These are phyloP conservation scores for Leishmania gerbilli DNA, from an alignment of 208 protist genomes.

Conservation along the genomic window DNA sequence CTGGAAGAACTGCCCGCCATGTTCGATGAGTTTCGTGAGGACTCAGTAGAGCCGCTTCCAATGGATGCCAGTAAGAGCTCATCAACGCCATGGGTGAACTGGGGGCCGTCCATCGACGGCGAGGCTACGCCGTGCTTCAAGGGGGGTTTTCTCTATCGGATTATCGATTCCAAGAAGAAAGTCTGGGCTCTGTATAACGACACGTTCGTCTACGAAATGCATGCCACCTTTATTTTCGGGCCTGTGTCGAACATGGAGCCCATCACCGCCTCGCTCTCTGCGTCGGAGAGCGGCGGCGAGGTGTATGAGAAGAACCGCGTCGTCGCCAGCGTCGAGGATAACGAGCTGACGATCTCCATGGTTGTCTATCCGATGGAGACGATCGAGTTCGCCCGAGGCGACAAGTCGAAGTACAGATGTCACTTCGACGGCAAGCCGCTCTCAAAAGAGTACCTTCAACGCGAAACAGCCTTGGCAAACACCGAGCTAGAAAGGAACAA, in stretches of 20 bases:
- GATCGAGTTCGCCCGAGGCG: constrained; percentile 68
- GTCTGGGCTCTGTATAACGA: constrained; percentile 89
- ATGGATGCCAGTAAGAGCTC: constrained; percentile 15
- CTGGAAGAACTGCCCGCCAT: background rate
- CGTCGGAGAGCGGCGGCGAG: constrained; percentile 8
- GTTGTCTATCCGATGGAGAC: constrained; percentile 78
- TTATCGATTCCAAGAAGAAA: constrained; percentile 53
- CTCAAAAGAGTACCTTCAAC: constrained; percentile 58
- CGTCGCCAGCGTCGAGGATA: constrained; percentile 62
- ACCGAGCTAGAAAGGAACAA: constrained; percentile 48
- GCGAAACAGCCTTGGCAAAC: constrained; percentile 49
- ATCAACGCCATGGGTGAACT: constrained; percentile 29
- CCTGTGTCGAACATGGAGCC: constrained; percentile 31
- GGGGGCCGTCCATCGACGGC: constrained; percentile 41
- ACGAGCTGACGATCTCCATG: constrained; percentile 46
- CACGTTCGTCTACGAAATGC: constrained; percentile 68
- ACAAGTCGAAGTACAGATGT: constrained; percentile 55
- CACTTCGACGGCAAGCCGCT: constrained; percentile 61
- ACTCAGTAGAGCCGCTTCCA: constrained; percentile 25
- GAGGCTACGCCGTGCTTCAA: constrained; percentile 64
- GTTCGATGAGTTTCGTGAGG: constrained; percentile 80
- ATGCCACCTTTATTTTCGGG: constrained; percentile 68
- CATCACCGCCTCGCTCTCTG: constrained; percentile 8
- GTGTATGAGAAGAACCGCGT: constrained; percentile 27
- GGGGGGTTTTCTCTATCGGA: constrained; percentile 68